Evolutionary conservation across 345 rosid genomes (phyloP), one percentile per base, ranked within the genome.

Genomic region (Salix dunnii): DNA sequence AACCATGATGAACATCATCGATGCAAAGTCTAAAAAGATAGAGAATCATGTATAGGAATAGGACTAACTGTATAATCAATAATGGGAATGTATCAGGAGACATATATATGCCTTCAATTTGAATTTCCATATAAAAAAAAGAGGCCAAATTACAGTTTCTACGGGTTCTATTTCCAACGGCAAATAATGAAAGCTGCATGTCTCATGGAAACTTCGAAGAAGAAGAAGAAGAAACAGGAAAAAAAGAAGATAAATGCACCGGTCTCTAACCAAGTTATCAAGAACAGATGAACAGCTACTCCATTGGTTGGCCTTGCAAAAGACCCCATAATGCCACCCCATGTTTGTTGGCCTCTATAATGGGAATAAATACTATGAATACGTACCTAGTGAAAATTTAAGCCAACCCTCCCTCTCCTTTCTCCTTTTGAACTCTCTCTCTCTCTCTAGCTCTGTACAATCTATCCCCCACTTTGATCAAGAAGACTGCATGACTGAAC

Each of bases 401-500:
- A 60, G 61, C 69, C 43, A 68, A 31, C 43, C 49, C 25, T 51
- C 4, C 20, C 8, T 30, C 6, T 14, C 21, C 58, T 51, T 2
- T n/a, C 63, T 9, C 63, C 1, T 10, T 23, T 0, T 58, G 16
- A 25, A n/a, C 4, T 17, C 5, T 0, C 18, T 3, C 25, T 27
- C 55, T 68, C 33, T 49, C 21, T 73, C 18, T 33, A 5, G 11
- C 13, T 3, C 65, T 77, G 74, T 62, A 58, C 77, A 79, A 55
- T 17, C 55, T 73, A 71, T 77, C 60, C 74, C 62, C 31, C 31
- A 64, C 65, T 72, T 67, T 11, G 33, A 36, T 78, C 71, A 82
- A 25, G 28, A 67, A 58, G 84, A 70, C 68, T 82, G 84, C 84
- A 86, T 86, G 35, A 94, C 82, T 40, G 98, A 92, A 74, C 98